phyloP scores from a whole-genome alignment of 495 filamentous ascomycete genomes.

The Penicillium verhagenii region DNA sequence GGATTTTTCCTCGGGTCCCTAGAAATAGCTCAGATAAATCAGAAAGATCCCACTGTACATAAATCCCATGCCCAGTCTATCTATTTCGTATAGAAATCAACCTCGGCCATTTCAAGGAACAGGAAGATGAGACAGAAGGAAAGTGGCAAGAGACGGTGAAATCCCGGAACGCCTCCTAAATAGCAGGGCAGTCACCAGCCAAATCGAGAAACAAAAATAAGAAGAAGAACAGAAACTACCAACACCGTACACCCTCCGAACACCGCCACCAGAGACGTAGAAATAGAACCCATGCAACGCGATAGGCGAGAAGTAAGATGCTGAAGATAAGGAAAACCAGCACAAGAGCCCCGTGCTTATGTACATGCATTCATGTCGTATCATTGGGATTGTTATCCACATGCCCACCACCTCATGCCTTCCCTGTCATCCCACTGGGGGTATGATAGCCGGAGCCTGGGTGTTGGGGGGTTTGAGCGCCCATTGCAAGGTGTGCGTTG shows the following conservation, averaged over 20 bases:
- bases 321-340: constrained; percentile 26
- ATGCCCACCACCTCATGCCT: constrained; percentile 29
- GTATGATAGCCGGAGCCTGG: constrained; percentile 59
- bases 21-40: background rate
- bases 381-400: constrained; percentile 10
- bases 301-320: constrained; percentile 25
- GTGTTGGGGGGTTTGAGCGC: constrained; percentile 57
- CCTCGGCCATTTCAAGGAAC: constrained; percentile 11
- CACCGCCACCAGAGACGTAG: constrained; percentile 21
- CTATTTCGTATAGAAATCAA: constrained; percentile 13
- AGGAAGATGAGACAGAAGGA: constrained; percentile 7
- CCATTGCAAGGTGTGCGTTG: constrained; percentile 47
- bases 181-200: constrained; percentile 22
- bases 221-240: background rate
- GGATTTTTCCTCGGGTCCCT: background rate
- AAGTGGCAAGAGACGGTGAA: background rate
- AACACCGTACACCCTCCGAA: constrained; percentile 26
- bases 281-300: constrained; percentile 20
- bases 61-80: constrained; percentile 11
- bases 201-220: constrained; percentile 8
- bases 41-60: constrained; percentile 12
- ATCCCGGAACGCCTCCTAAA: constrained; percentile 27
- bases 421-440: constrained; percentile 55
- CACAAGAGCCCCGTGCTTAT: constrained; percentile 28
- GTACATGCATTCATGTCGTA: constrained; percentile 35